Evolutionary conservation across 2,329 filamentous ascomycete species (phyloP), one percentile per base, ranked within the genome.

Genomic region (Apiospora aurea): DNA sequence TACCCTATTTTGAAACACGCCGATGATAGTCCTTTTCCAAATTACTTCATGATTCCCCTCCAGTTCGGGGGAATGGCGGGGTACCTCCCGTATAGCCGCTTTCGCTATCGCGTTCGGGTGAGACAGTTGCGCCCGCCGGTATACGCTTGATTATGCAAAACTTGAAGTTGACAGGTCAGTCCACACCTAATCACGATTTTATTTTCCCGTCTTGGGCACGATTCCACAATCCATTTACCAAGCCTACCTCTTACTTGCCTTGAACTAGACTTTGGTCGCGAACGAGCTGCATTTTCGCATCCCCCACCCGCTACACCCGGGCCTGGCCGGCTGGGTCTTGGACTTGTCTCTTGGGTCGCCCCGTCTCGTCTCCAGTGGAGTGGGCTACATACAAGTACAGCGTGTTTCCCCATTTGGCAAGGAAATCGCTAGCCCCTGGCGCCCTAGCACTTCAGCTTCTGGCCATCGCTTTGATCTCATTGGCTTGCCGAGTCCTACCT

Each of bases 41-140:
- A 21, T 21, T 21, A 26, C 53, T n/a, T 38, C 6, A 21, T 38
- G 21, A 53, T 21, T 14, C 51, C 51, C 53, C 53, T 61, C 53
- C 53, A 61, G 53, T 61, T 61, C 21, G 53, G 53, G 29, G 53
- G 53, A 21, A 38, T 21, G 21, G 53, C 53, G 53, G 53, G 53
- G 53, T 26, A 53, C 2, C 41, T 41, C 10, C 38, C 38, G 38
- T 11, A 34, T 24, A 5, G 4, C 26, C 26, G 14, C 26, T 57
- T 18, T 26, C 51, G 26, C 51, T 29, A 18, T 34, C 51, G 24
- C 26, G 18, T 18, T 34, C 21, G 49, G 49, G 14, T 26, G 24
- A 53, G 14, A 7, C 4, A 6, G 14, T 16, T 14, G 10, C 13
- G 24, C 6, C 24, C 49, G 24, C 49, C 49, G 49, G 13, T 53